Evolutionary conservation across 495 filamentous ascomycete genomes (phyloP).

Genomic region (Massariosphaeria phaeospora): DNA sequence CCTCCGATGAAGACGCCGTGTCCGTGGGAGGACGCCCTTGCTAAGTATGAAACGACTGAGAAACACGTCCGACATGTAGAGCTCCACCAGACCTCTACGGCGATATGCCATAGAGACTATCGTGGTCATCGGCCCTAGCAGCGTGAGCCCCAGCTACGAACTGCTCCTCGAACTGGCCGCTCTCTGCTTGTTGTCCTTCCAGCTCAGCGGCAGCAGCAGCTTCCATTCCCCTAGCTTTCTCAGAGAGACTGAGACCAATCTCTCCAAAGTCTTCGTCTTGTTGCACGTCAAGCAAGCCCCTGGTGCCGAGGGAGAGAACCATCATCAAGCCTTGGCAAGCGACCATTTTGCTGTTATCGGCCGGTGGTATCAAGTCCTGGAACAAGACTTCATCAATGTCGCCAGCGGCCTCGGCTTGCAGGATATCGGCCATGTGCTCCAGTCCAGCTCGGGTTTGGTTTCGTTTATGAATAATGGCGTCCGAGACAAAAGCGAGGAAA

Average conservation of each 20-base stretch:
- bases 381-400: constrained; percentile 48
- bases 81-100: background rate
- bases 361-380: constrained; percentile 55
- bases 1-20: background rate
- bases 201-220: background rate
- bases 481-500: constrained; percentile 57
- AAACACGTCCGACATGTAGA: background rate
- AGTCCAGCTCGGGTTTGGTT: constrained; percentile 39
- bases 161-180: constrained; percentile 14
- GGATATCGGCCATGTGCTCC: constrained; percentile 33
- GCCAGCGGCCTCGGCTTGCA: constrained; percentile 39
- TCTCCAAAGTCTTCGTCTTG: constrained; percentile 49
- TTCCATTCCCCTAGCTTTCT: constrained; percentile 7
- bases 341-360: constrained; percentile 50
- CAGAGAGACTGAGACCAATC: constrained; percentile 34
- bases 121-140: constrained; percentile 3
- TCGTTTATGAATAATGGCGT: constrained; percentile 36
- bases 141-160: background rate
- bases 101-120: constrained; percentile 8
- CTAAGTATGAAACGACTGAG: background rate
- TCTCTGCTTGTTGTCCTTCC: background rate
- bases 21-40: background rate
- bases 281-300: constrained; percentile 51
- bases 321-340: constrained; percentile 72
- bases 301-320: constrained; percentile 64